Percentiles rank a stretch among this genome's conserved stretches.
Conservation (phyloP, 2,329 filamentous ascomycete species). For the Leptodontidium sp. region DNA sequence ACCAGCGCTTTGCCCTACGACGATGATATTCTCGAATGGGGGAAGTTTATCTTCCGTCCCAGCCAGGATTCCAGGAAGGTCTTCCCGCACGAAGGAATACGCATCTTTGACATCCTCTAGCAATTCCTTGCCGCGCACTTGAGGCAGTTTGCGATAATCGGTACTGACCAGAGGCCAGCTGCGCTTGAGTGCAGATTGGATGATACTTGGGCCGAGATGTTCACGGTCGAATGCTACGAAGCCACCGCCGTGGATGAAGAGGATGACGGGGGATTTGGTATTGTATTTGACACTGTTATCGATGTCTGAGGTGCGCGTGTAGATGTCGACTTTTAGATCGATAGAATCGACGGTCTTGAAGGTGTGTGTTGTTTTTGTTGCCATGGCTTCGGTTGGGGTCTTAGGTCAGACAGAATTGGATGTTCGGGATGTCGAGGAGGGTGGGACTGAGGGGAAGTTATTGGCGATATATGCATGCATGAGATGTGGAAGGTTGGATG, state of each 20-base stretch:
- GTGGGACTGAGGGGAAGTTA: too few species aligned
- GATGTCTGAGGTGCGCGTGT: constrained; percentile 2
- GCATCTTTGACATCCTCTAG: constrained; percentile 22
- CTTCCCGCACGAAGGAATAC: constrained; percentile 24
- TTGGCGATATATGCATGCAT: too few species aligned
- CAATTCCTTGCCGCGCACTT: constrained; percentile 14
- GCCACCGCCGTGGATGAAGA: constrained; percentile 29
- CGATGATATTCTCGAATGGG: constrained; percentile 21
- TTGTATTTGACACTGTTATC: background rate
- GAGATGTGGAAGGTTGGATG: too few species aligned
- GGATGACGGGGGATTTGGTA: constrained; percentile 16
- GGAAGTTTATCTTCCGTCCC: constrained; percentile 1
- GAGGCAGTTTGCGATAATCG: constrained; percentile 27
- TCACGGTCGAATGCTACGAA: constrained; percentile 22
- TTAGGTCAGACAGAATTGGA: background rate
- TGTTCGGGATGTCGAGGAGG: background rate
- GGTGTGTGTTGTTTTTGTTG: constrained; percentile 2
- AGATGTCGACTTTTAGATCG: constrained; percentile 26
- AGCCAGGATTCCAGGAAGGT: background rate
- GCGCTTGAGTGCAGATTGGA: constrained; percentile 23
- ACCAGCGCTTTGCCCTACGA: constrained; percentile 26
- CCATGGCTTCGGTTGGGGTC: constrained; percentile 6
- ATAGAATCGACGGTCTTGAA: constrained; percentile 15
- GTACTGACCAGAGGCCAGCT: constrained; percentile 23
- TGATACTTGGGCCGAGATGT: constrained; percentile 21